phyloP scores from a whole-genome alignment of 1,284 basidiomycete species.

The Paramarasmius palmivorus region DNA sequence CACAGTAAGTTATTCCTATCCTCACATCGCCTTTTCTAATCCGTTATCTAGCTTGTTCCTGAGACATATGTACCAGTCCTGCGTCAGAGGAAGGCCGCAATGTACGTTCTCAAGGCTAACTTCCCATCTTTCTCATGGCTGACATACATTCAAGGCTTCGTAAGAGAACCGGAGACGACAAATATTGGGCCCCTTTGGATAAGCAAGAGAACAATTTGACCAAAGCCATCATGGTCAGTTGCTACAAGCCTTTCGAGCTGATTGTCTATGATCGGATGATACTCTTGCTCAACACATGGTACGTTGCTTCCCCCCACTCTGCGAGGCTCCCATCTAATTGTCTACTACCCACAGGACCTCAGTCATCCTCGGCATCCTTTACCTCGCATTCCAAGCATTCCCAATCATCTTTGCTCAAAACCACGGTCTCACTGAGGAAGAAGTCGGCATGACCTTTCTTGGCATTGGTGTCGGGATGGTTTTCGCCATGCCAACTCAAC shows the following conservation, averaged over 20 bases:
- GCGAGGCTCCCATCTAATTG: neutral
- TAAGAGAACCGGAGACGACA: slow-evolving; percentile 52
- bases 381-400: slow-evolving; percentile 74
- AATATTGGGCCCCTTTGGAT: slow-evolving; percentile 62
- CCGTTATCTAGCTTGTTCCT: slow-evolving; percentile 49
- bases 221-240: slow-evolving; percentile 49
- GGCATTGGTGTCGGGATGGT: slow-evolving; percentile 75
- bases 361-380: slow-evolving; percentile 74
- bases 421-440: slow-evolving; percentile 62
- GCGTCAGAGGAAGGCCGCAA: slow-evolving; percentile 59
- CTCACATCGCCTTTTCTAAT: neutral
- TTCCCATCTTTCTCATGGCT: slow-evolving; percentile 32
- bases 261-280: slow-evolving; percentile 76
- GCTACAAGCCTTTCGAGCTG: slow-evolving; percentile 74
- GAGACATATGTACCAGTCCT: slow-evolving; percentile 78
- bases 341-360: slow-evolving; percentile 48
- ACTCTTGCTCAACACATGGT: slow-evolving; percentile 69
- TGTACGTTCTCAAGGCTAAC: slow-evolving; percentile 25
- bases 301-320: slow-evolving; percentile 14
- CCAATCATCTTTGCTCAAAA: slow-evolving; percentile 66
- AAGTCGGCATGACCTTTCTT: slow-evolving; percentile 67
- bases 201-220: slow-evolving; percentile 41
- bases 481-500: slow-evolving; percentile 53
- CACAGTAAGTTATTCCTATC: slow-evolving; percentile 37
- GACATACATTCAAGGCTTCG: slow-evolving; percentile 44